These are phyloP conservation scores for Phialophora tarda DNA, from an alignment of 2,329 filamentous ascomycete genomes.

Conservation along the genomic window DNA sequence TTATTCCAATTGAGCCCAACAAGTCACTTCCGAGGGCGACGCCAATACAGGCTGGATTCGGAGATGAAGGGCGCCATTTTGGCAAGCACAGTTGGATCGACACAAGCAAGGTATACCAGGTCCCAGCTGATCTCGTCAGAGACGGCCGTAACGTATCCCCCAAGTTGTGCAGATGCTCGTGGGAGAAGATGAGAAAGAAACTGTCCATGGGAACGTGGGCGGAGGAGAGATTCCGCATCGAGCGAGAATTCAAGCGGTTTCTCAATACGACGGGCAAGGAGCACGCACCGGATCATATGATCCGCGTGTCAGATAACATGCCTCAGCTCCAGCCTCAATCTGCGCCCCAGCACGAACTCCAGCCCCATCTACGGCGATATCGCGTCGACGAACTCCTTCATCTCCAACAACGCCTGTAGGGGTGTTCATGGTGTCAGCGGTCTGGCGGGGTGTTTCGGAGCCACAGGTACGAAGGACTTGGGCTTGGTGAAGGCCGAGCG, in stretches of 20 bases:
- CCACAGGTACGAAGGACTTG: neutral
- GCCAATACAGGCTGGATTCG: neutral
- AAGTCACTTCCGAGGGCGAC: neutral
- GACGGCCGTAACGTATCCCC: neutral
- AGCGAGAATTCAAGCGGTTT: neutral
- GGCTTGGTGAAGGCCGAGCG: neutral
- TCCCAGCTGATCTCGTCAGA: neutral
- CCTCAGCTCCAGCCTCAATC: neutral
- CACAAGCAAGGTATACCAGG: conserved; percentile 6
- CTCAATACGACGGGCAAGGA: neutral
- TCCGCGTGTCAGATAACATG: neutral
- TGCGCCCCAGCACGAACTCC: neutral
- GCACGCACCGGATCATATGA: neutral
- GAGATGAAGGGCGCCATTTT: conserved; percentile 4
- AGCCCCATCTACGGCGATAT: neutral
- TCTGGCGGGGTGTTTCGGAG: neutral
- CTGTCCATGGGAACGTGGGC: neutral
- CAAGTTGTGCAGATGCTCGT: conserved; percentile 1
- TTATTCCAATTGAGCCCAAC: conserved; percentile 9
- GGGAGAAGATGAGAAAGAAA: conserved; percentile 4
- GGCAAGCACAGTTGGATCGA: conserved; percentile 10
- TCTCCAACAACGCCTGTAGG: neutral
- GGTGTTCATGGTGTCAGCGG: neutral
- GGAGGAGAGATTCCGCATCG: conserved; percentile 2
- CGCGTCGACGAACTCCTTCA: conserved; percentile 2